These are phyloP conservation scores for Nigrospora osmanthi DNA, from an alignment of 2,329 filamentous ascomycete genomes.

Conservation along the genomic window DNA sequence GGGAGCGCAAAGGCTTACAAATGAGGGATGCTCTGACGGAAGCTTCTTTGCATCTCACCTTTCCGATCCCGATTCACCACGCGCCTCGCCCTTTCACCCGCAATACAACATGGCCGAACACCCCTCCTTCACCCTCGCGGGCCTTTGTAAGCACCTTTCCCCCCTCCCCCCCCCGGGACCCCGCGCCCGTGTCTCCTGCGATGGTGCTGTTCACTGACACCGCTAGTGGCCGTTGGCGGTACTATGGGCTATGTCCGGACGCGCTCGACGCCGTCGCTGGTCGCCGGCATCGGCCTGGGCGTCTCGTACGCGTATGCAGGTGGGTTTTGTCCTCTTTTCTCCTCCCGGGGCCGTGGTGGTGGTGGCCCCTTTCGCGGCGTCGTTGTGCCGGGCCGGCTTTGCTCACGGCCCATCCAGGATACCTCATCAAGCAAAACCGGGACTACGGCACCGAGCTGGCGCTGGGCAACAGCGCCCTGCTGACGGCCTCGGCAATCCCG, in stretches of 20 bases:
- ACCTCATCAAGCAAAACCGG: conserved; percentile 31
- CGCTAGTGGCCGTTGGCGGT: conserved; percentile 22
- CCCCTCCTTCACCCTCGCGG: conserved; percentile 30
- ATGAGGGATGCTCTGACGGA: too few species aligned
- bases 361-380: too few species aligned
- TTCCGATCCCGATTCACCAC: too few species aligned
- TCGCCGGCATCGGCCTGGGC: conserved; percentile 22
- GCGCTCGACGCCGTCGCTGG: conserved; percentile 22
- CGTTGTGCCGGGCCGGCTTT: too few species aligned
- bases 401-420: conserved; percentile 19
- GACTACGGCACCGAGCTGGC: conserved; percentile 33
- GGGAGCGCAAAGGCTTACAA: too few species aligned
- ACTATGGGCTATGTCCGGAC: conserved; percentile 22
- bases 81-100: too few species aligned
- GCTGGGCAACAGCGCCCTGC: conserved; percentile 27
- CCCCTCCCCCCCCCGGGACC: too few species aligned
- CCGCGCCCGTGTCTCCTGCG: neutral
- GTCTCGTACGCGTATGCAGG: conserved; percentile 22
- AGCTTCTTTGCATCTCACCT: too few species aligned
- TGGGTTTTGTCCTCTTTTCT: conserved; percentile 4
- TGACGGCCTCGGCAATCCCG: conserved; percentile 27
- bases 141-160: conserved; percentile 22
- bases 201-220: neutral
- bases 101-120: conserved; percentile 27
- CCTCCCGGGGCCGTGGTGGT: neutral